Evolutionary conservation across 2,329 filamentous ascomycete genomes (phyloP), one percentile per base, ranked within the genome.

Genomic region (Alternaria hordeiaustralica): DNA sequence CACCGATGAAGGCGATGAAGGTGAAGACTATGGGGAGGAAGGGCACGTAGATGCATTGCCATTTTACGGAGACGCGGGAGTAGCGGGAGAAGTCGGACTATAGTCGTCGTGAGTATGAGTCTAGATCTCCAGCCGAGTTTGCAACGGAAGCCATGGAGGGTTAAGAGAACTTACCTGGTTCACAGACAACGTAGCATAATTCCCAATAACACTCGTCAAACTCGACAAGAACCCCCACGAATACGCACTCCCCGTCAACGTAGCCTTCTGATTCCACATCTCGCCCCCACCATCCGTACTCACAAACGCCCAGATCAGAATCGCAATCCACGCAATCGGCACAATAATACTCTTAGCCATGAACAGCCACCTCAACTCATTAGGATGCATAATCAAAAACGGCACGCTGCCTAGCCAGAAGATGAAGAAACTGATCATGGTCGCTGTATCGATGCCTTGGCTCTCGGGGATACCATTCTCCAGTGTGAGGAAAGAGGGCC

Each of bases 221-320:
- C 80, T 83, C 58, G 84, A 84, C 67, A 87, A 64, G 26, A 85
- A 87, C 5, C 85, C 77, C 84, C 85, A 88, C 49, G 83, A 83
- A 66, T 88, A 88, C 41, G 82, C 78, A 18, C 81, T 81, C 0
- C 86, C 86, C 1, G 78, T 75, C 6, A 87, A 77, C 0, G 81
- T 84, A 4, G 82, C 71, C 20, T 80, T 81, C 56, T 85, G 81
- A 20, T 79, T 67, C 63, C 85, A 85, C 61, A 87, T 78, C 6
- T 85, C 82, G 1, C 76, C 77, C n/a, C 85, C 76, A 20, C 85
- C 85, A 4, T 86, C 85, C 55, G 87, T 86, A 5, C 82, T 80
- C 3, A 85, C 83, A 63, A 90, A 84, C 5, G 85, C 85, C 88
- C 88, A 91, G 49, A 88, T 86, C 71, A 91, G 82, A 21, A 88